Evolutionary conservation across 1,139 yeast species (phyloP), one percentile per base, ranked within the genome.

Genomic region (Candida glucosophila): DNA sequence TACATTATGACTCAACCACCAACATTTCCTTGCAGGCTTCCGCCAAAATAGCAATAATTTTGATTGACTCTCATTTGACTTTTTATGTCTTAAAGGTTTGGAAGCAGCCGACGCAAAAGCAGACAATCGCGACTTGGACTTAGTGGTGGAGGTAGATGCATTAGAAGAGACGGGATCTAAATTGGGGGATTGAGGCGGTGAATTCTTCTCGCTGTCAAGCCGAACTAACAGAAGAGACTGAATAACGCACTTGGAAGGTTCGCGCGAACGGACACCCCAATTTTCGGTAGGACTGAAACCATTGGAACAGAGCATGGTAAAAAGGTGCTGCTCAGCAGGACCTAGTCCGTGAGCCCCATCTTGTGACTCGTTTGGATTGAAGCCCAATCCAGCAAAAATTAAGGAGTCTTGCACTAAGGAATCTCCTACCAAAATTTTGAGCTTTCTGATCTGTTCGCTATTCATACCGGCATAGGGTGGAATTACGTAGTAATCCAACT

Each of bases 1-100:
- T 12, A 75, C 59, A 24, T 64, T 58, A 23, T 73, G 74, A 42
- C 79, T 80, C 8, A 82, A 79, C 99, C 99, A 92, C 99, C 99
- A 92, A 55, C 99, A 92, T 49, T 92, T 92, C 45, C 98, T 69
- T 1, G 99, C 99, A 0, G 99, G 99, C 47, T 90, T 90, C 36
- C 95, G 70, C 98, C 98, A 92, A 49, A 92, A 92, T 31, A 92
- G 61, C 20, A 92, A 64, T 29, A 92, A 66, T 48, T 92, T 90
- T 18, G 90, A 82, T 29, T 62, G 65, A 37, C 52, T 58, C 23
- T 57, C 57, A 8, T 39, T 44, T 31, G 50, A 48, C 37, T 47
- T 48, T 34, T 64, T 51, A 17, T 52, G 52, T 32, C 65, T 58
- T 10, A 77, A 65, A 2, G 74, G 69, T 27, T 70, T 43, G 4